phyloP scores from a whole-genome alignment of 306 rosid species.

The Malus orientalis region DNA sequence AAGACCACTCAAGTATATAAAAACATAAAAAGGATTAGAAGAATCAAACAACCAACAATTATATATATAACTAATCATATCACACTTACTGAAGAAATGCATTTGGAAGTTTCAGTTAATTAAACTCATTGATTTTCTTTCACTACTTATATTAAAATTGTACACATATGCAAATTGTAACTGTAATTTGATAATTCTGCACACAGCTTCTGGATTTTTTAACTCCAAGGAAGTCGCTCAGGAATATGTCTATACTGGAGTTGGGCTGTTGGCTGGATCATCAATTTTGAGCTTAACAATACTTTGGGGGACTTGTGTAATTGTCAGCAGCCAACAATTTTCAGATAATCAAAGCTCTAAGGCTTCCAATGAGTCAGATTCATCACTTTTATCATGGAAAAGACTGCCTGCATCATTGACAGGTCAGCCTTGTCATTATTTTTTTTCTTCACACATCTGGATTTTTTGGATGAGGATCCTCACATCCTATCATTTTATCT shows the following conservation, averaged over 20 bases:
- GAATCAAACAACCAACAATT: too few relatives aligned
- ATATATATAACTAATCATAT: too few relatives aligned
- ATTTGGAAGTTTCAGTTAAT: too few relatives aligned
- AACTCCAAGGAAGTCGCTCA: conserved; percentile 7
- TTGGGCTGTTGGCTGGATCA: conserved; percentile 12
- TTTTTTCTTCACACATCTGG: too few relatives aligned
- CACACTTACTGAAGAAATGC: too few relatives aligned
- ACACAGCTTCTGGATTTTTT: conserved; percentile 7
- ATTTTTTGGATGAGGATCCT: too few relatives aligned
- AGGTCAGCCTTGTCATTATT: neutral
- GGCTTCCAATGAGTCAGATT: neutral
- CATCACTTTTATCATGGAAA: neutral
- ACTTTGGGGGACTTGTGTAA: conserved; percentile 10
- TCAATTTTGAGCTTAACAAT: conserved; percentile 5
- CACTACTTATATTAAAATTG: too few relatives aligned
- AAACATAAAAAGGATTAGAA: too few relatives aligned
- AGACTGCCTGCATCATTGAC: neutral
- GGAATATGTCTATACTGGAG: conserved; percentile 8
- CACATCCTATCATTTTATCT: too few relatives aligned
- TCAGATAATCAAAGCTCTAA: neutral
- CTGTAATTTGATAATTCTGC: neutral
- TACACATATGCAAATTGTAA: neutral
- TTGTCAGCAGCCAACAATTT: neutral
- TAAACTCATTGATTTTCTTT: too few relatives aligned
- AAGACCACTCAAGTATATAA: too few relatives aligned